Evolutionary conservation across 805 yeast species (phyloP).

Genomic region (Wickerhamiella lipophila): DNA sequence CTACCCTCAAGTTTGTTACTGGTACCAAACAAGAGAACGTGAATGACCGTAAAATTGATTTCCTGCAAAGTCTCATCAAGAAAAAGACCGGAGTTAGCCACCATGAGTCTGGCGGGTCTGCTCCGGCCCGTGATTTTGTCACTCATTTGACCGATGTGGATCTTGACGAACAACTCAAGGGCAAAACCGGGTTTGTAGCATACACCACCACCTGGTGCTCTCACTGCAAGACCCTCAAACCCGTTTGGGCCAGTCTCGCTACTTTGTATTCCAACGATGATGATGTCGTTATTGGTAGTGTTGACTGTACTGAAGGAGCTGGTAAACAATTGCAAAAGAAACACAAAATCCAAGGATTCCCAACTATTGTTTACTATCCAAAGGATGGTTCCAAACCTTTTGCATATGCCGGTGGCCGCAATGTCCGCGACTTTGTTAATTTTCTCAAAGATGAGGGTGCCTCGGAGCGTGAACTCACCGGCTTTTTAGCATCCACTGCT

Average conservation of each 20-base stretch:
- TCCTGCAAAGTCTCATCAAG: constrained; percentile 38
- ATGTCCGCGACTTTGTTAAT: constrained; percentile 37
- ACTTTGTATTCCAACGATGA: constrained; percentile 33
- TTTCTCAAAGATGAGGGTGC: constrained; percentile 35
- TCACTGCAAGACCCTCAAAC: constrained; percentile 42
- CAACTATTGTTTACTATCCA: constrained; percentile 43
- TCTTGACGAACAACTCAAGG: constrained; percentile 34
- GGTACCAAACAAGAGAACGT: constrained; percentile 45
- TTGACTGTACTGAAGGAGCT: constrained; percentile 34
- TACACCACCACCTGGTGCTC: constrained; percentile 56
- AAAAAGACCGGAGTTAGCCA: constrained; percentile 27
- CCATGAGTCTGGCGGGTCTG: constrained; percentile 4
- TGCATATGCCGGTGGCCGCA: constrained; percentile 41
- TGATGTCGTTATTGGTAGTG: constrained; percentile 34
- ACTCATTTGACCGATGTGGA: constrained; percentile 30
- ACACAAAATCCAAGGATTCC: constrained; percentile 37
- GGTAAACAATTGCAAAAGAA: constrained; percentile 31
- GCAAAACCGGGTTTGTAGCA: constrained; percentile 35
- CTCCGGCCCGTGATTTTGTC: constrained; percentile 11
- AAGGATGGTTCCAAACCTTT: constrained; percentile 36
- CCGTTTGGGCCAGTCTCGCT: constrained; percentile 40
- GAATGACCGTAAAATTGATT: constrained; percentile 41
- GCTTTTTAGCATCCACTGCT: constrained; percentile 31
- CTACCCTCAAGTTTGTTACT: constrained; percentile 46
- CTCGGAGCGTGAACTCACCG: constrained; percentile 33